phyloP scores from a whole-genome alignment of 805 yeast species.

The Scheffersomyces lignosus region DNA sequence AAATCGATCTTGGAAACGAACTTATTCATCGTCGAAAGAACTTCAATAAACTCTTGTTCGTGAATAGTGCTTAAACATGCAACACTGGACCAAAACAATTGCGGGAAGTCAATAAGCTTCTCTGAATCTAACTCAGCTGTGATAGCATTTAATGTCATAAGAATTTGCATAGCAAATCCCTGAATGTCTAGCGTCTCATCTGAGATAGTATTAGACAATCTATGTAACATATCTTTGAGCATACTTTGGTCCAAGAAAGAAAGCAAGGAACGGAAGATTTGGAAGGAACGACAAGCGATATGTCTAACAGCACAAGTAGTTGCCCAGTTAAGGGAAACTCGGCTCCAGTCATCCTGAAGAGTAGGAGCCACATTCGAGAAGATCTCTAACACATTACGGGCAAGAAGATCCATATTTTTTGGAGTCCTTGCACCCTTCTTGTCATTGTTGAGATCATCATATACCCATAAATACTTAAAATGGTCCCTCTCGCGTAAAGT shows the following conservation, averaged over 20 bases:
- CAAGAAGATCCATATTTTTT: slow-evolving; percentile 73
- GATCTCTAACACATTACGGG: slow-evolving; percentile 60
- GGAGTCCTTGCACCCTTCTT: slow-evolving; percentile 82
- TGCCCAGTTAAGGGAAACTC: slow-evolving; percentile 86
- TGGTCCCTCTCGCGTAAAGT: slow-evolving; percentile 55
- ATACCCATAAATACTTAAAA: slow-evolving; percentile 63
- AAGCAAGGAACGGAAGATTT: slow-evolving; percentile 81
- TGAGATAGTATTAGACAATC: slow-evolving; percentile 88
- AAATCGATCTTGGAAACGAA: slow-evolving; percentile 84
- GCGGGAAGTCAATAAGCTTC: slow-evolving; percentile 84
- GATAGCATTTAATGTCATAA: slow-evolving; percentile 93
- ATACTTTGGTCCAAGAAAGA: slow-evolving; percentile 79
- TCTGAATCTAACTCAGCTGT: slow-evolving; percentile 82
- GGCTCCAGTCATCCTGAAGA: slow-evolving; percentile 82
- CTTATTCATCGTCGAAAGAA: slow-evolving; percentile 75
- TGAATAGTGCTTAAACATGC: slow-evolving; percentile 89
- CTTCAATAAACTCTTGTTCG: slow-evolving; percentile 91
- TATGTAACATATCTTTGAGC: slow-evolving; percentile 90
- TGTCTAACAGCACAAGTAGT: slow-evolving; percentile 97
- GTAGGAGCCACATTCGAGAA: slow-evolving; percentile 48
- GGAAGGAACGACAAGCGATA: slow-evolving; percentile 95
- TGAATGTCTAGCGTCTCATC: slow-evolving; percentile 89
- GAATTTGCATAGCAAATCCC: slow-evolving; percentile 94
- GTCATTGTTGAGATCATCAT: slow-evolving; percentile 79
- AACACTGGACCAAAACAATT: slow-evolving; percentile 91